A percentile compares a stretch with the other conserved stretches of the same genome.
phyloP scores from a whole-genome alignment of 192 early-diverging fungal species.

The Backusella westeae region DNA sequence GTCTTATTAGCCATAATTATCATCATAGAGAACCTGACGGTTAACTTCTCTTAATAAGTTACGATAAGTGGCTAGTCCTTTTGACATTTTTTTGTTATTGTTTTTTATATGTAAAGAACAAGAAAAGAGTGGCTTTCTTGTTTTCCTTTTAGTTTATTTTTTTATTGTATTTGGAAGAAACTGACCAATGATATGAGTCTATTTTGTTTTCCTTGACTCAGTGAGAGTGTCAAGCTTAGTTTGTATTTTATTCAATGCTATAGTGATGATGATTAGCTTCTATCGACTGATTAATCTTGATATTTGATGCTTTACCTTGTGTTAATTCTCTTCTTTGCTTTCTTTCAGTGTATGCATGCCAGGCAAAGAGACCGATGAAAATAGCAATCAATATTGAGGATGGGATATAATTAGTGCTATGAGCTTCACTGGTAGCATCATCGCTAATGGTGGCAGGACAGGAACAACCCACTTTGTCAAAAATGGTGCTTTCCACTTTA shows the following conservation, averaged over 20 bases:
- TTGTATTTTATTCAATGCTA: neutral
- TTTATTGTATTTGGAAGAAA: neutral
- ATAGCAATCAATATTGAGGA: neutral
- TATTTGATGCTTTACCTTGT: neutral
- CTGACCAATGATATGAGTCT: neutral
- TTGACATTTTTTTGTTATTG: constrained; percentile 1
- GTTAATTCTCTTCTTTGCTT: neutral
- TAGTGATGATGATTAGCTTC: neutral
- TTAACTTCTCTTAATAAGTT: constrained; percentile 33
- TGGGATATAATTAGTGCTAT: neutral
- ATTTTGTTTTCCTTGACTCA: neutral
- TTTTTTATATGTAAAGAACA: neutral
- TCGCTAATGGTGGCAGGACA: neutral
- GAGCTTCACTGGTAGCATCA: neutral
- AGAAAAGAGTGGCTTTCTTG: neutral
- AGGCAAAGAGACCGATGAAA: neutral
- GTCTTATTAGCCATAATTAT: neutral
- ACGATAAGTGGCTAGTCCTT: constrained; percentile 20
- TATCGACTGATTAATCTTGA: neutral
- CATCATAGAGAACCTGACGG: constrained; percentile 18
- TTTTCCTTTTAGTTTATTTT: neutral
- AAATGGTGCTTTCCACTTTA: neutral
- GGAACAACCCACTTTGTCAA: neutral
- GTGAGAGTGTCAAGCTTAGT: neutral
- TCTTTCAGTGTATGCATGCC: neutral